Evolutionary conservation across 768 basidiomycete species (phyloP).

Genomic region (Lactarius tabidus): DNA sequence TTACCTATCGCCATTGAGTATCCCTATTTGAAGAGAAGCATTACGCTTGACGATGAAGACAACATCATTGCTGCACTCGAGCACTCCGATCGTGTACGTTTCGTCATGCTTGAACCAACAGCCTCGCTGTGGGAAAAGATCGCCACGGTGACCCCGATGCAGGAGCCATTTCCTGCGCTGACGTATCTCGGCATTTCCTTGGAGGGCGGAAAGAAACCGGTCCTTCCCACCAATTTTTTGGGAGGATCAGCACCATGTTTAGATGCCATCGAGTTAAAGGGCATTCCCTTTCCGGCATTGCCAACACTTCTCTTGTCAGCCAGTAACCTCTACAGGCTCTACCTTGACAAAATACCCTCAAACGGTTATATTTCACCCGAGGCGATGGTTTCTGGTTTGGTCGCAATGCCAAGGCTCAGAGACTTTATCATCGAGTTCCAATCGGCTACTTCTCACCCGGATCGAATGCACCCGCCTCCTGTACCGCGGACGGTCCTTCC

Average conservation of each 20-base stretch:
- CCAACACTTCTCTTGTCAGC: background rate
- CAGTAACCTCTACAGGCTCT: background rate
- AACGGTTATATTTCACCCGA: background rate
- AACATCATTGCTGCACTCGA: too few species aligned
- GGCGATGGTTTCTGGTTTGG: background rate
- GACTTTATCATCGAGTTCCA: background rate
- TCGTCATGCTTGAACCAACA: background rate
- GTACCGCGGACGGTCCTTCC: background rate
- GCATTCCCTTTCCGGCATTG: background rate
- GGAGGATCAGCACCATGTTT: background rate
- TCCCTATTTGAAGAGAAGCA: background rate
- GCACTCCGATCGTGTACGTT: background rate
- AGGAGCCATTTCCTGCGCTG: background rate
- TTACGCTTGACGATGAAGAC: background rate
- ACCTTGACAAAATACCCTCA: background rate
- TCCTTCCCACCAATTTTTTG: too few species aligned
- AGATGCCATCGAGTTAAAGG: accelerated
- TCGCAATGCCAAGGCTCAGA: background rate
- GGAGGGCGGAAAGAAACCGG: background rate
- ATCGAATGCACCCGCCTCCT: background rate
- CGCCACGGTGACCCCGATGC: background rate
- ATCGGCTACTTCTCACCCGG: background rate
- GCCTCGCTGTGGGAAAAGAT: background rate
- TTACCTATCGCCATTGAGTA: background rate
- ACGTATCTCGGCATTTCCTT: background rate